phyloP scores from a whole-genome alignment of 495 filamentous ascomycete species.

The Lineolata rhizophorae region DNA sequence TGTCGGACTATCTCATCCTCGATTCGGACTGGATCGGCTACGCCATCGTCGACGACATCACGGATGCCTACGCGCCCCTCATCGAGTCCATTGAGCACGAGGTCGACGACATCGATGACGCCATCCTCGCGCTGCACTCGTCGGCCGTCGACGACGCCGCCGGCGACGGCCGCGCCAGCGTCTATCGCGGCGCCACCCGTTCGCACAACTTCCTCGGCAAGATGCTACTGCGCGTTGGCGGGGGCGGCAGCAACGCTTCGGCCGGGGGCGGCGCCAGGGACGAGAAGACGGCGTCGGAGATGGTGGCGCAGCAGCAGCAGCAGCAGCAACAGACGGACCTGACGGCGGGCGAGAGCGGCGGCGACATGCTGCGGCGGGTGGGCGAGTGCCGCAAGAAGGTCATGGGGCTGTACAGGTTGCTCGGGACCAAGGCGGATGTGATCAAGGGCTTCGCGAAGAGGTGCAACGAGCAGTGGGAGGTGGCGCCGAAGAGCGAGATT shows the following conservation, averaged over 20 bases:
- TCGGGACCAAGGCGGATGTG: slow-evolving; percentile 95
- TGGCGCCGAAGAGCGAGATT: slow-evolving; percentile 86
- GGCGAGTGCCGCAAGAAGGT: slow-evolving; percentile 92
- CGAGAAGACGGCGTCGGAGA: slow-evolving; percentile 15
- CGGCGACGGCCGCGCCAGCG: slow-evolving; percentile 3
- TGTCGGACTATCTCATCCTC: slow-evolving; percentile 82
- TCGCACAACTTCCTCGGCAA: neutral
- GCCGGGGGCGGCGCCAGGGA: no score
- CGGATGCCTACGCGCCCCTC: slow-evolving; percentile 78
- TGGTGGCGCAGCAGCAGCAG: slow-evolving; percentile 19
- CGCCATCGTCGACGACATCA: slow-evolving; percentile 93
- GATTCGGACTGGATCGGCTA: slow-evolving; percentile 97
- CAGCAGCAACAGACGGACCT: slow-evolving; percentile 19
- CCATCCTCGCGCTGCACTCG: slow-evolving; percentile 45
- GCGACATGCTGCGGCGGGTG: slow-evolving; percentile 73
- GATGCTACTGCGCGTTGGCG: neutral
- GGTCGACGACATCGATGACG: slow-evolving; percentile 22
- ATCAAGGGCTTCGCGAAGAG: slow-evolving; percentile 99
- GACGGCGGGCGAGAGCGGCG: slow-evolving; percentile 30
- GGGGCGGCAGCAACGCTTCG: no score
- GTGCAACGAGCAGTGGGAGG: slow-evolving; percentile 95
- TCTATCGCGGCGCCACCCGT: neutral
- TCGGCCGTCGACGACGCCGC: slow-evolving; percentile 8
- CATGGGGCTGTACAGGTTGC: slow-evolving; percentile 76
- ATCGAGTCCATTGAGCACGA: slow-evolving; percentile 51